Percentiles rank a stretch among this genome's conserved stretches.
Evolutionary conservation across 805 yeast species (phyloP).

Genomic region (Zygoascus flipseniorum): DNA sequence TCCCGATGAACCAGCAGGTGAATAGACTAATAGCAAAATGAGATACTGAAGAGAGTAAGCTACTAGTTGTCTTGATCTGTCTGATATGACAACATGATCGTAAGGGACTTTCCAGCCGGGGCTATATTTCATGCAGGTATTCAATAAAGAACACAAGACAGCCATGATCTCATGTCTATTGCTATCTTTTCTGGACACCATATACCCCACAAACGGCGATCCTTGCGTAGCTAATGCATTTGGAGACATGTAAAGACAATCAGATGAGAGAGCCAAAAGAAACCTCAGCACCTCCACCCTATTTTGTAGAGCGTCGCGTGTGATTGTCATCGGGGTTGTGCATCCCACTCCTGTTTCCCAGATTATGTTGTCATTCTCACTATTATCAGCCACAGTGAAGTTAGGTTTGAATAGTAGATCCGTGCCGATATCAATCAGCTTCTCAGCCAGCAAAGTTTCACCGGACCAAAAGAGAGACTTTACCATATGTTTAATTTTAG

Average conservation of each 20-base stretch:
- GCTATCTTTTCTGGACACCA: slow-evolving; percentile 43
- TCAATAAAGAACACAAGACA: slow-evolving; percentile 60
- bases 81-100: slow-evolving; percentile 21
- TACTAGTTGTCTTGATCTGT: slow-evolving; percentile 31
- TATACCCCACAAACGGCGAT: slow-evolving; percentile 51
- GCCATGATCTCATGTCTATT: slow-evolving; percentile 33
- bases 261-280: slow-evolving; percentile 52
- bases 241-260: slow-evolving; percentile 45
- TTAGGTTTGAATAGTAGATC: slow-evolving; percentile 47
- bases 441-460: slow-evolving; percentile 26
- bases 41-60: slow-evolving; percentile 55
- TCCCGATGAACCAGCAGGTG: slow-evolving; percentile 38
- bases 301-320: slow-evolving; percentile 47
- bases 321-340: slow-evolving; percentile 22
- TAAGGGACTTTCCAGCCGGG: slow-evolving; percentile 29
- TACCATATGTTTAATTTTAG: slow-evolving; percentile 17
- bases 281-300: slow-evolving; percentile 61
- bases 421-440: slow-evolving; percentile 32
- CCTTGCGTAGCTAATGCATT: slow-evolving; percentile 40
- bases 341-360: slow-evolving; percentile 83
- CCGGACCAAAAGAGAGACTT: slow-evolving; percentile 37
- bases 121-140: slow-evolving; percentile 37
- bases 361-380: slow-evolving; percentile 32
- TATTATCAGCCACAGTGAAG: slow-evolving; percentile 38
- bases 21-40: slow-evolving; percentile 52